phyloP scores from a whole-genome alignment of 2,329 filamentous ascomycete genomes.

The Claviceps sp. region DNA sequence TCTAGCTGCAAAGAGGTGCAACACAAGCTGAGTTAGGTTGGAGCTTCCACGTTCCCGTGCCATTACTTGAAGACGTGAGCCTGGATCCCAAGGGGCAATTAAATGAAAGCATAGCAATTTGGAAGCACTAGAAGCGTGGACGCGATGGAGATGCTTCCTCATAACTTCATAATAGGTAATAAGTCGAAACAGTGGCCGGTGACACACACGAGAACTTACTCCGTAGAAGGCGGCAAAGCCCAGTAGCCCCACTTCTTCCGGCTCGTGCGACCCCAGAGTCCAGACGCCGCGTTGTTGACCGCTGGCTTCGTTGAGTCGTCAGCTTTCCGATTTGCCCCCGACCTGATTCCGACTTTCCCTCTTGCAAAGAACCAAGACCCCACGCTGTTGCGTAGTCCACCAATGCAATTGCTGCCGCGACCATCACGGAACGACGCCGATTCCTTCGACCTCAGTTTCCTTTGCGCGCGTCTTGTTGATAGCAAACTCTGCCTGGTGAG shows the following conservation, averaged over 20 bases:
- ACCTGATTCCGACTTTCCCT: slow-evolving; percentile 2
- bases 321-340: slow-evolving; percentile 5
- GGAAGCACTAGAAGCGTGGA: background rate
- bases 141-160: background rate
- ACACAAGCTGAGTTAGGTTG: background rate
- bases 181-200: too few relatives aligned
- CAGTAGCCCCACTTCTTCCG: too few relatives aligned
- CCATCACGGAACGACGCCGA: slow-evolving; percentile 8
- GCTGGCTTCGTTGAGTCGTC: slow-evolving; percentile 5
- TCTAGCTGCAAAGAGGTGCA: background rate
- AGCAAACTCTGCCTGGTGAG: slow-evolving; percentile 2
- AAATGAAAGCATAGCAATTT: background rate
- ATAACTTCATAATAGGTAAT: too few relatives aligned
- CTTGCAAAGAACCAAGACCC: slow-evolving; percentile 7
- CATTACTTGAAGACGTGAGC: background rate
- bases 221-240: too few relatives aligned
- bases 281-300: background rate
- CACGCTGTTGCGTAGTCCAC: slow-evolving; percentile 5
- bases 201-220: too few relatives aligned
- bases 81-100: background rate
- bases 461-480: background rate
- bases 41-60: background rate
- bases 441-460: slow-evolving; percentile 6
- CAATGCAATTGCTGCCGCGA: slow-evolving; percentile 5
- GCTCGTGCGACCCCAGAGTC: too few relatives aligned